phyloP scores from a whole-genome alignment of 75 land plant species.

The Selaginella tamariscina region DNA sequence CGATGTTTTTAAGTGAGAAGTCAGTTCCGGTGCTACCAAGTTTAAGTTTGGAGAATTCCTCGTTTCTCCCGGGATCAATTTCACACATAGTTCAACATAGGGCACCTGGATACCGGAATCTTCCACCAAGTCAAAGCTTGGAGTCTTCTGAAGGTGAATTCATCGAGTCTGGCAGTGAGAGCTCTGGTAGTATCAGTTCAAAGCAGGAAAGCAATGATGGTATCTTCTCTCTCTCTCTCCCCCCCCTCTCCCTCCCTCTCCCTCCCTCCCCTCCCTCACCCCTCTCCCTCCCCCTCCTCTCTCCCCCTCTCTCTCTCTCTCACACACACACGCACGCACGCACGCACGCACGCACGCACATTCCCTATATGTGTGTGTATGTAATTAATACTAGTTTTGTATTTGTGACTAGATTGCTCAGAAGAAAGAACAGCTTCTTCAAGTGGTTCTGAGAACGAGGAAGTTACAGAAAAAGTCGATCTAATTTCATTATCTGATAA shows the following conservation, averaged over 20 bases:
- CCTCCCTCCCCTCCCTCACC: no score
- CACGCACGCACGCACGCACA: neutral
- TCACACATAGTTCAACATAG: slow-evolving; percentile 90
- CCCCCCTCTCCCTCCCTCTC: no score
- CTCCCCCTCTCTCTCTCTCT: no score
- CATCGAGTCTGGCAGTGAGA: neutral
- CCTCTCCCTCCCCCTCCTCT: no score
- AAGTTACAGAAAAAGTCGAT: slow-evolving; percentile 15
- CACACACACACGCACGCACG: neutral
- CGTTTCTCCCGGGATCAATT: slow-evolving; percentile 88
- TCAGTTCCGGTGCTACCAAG: slow-evolving; percentile 16
- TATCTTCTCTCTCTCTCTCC: no score
- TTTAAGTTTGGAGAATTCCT: slow-evolving; percentile 25
- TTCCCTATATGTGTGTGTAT: neutral
- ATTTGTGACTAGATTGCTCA: slow-evolving; percentile 13
- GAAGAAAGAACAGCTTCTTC: neutral
- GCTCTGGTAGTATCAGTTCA: neutral
- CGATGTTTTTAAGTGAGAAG: slow-evolving; percentile 16
- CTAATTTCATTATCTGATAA: slow-evolving; percentile 46
- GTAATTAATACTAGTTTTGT: slow-evolving; percentile 1
- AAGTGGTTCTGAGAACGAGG: neutral
- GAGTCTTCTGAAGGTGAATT: slow-evolving; percentile 11
- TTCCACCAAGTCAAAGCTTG: slow-evolving; percentile 35
- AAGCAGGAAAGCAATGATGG: neutral
- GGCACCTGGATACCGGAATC: slow-evolving; percentile 83